Conservation (phyloP, 1,139 yeast genomes). For the Geotrichum restrictum region DNA sequence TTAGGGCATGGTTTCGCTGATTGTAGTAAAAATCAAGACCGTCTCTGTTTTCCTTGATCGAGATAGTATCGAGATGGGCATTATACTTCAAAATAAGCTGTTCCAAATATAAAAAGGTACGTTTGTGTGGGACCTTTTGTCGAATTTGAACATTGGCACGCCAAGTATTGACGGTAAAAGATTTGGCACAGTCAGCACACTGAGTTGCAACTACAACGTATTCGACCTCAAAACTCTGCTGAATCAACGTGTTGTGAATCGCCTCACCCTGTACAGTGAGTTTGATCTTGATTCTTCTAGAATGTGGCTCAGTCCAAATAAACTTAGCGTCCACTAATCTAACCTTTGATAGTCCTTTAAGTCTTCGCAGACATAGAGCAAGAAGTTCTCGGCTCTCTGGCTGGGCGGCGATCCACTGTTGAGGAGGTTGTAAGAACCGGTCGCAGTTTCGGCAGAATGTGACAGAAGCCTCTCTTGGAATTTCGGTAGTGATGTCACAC, state of each 20-base stretch:
- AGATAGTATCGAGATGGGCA: constrained; percentile 91
- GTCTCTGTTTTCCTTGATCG: constrained; percentile 87
- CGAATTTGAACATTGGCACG: constrained; percentile 95
- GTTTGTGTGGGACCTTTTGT: constrained; percentile 93
- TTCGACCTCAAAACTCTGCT: constrained; percentile 93
- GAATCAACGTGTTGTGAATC: constrained; percentile 83
- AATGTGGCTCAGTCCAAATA: constrained; percentile 98
- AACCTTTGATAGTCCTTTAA: constrained; percentile 84
- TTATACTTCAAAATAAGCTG: constrained; percentile 89
- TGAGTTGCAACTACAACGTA: constrained; percentile 93
- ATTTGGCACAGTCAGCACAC: constrained; percentile 97
- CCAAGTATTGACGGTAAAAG: constrained; percentile 96
- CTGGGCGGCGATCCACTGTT: constrained; percentile 87
- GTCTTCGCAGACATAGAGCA: constrained; percentile 82
- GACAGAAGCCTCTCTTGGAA: constrained; percentile 89
- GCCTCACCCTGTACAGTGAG: constrained; percentile 97
- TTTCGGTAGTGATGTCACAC: constrained; percentile 91
- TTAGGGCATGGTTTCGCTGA: constrained; percentile 84
- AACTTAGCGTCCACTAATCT: constrained; percentile 90
- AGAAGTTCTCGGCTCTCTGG: constrained; percentile 88
- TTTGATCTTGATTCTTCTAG: constrained; percentile 86
- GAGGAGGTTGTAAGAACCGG: constrained; percentile 89
- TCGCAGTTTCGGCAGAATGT: constrained; percentile 97
- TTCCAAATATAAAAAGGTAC: constrained; percentile 91
- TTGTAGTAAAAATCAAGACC: constrained; percentile 93